Base-by-base conservation (phyloP, 2,329 filamentous ascomycete genomes). In the Fusarium sp. region DNA sequence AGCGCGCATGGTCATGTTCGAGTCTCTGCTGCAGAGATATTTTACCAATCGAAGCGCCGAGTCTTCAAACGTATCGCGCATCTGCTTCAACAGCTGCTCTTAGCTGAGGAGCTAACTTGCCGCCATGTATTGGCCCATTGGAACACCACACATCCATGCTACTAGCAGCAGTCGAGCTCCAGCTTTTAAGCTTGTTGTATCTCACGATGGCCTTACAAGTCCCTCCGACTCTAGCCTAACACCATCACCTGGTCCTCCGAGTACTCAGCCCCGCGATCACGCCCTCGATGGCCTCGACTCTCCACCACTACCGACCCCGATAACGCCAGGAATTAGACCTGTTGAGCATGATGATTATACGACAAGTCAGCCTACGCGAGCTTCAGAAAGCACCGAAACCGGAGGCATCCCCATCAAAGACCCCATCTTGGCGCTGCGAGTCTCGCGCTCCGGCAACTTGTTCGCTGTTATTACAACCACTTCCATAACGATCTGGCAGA, bases 401-500 rank as follows among this genome's bases (percentile, higher is more conserved):
- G 68, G 63, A 11, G 59, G 73, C 50, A 80, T 85, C 68, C 84
- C 82, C 19, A 75, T 79, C 44, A 87, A 83, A 74, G 91, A 91
- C 75, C 87, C 85, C 21, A 88, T 97, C 54, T 81, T 93, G 64
- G 91, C 92, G 8, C 82, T 97, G 53, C 88, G 89, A 67, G 87
- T 94, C 39, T 92, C 94, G 3, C 88, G 94, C 43, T 90, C 87
- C 56, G 94, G 94, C 39, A 91, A 94, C 73, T 81, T 88, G 64
- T 97, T 99, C 79, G 92, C 92, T 50, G 93, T 93, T 45, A 93
- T 97, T 75, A 97, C 95, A 1, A 82, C 87, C 7, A 92, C 92
- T 3, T 91, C 92, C 14, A 88, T 99, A 77, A 93, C 92, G n/a
- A 86, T 99, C 69, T 99, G 96, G 96, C 96, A 99, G 81, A 95